phyloP scores from a whole-genome alignment of 768 basidiomycete genomes.

The Hortiboletus flavorubellus region DNA sequence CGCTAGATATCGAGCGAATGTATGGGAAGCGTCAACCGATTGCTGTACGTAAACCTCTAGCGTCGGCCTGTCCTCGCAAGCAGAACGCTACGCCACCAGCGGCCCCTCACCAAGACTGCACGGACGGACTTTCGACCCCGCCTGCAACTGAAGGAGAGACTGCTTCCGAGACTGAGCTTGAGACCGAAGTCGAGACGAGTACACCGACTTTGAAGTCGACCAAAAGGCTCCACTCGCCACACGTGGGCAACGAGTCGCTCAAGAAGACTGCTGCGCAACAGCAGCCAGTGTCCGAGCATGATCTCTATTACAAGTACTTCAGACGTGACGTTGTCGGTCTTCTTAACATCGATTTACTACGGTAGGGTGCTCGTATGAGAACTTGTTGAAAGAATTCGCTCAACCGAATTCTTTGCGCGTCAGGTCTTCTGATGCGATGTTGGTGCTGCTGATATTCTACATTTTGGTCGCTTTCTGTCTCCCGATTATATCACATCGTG shows the following conservation, averaged over 20 bases:
- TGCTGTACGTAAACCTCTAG: constrained; percentile 73
- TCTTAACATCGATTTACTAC: constrained; percentile 77
- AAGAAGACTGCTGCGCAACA: background rate
- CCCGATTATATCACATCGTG: constrained; percentile 50
- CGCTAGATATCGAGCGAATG: constrained; percentile 82
- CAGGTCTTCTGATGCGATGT: constrained; percentile 84
- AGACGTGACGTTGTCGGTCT: constrained; percentile 80
- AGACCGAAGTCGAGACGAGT: constrained; percentile 59
- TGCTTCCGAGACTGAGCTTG: constrained; percentile 66
- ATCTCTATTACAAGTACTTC: constrained; percentile 88
- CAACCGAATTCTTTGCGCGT: constrained; percentile 19
- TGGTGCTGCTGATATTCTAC: constrained; percentile 73
- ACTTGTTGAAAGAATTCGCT: constrained; percentile 4
- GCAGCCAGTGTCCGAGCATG: constrained; percentile 66
- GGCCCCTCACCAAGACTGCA: constrained; percentile 20
- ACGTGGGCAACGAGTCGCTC: constrained; percentile 5
- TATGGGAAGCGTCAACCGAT: constrained; percentile 93
- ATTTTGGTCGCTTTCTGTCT: constrained; percentile 55
- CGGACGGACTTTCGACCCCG: constrained; percentile 49
- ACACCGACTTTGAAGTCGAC: constrained; percentile 8
- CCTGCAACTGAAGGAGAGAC: constrained; percentile 69
- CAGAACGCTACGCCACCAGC: constrained; percentile 10
- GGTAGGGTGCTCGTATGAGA: constrained; percentile 46
- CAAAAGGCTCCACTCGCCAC: background rate
- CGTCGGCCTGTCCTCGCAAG: constrained; percentile 22